Percentiles rank a stretch among this genome's conserved stretches.
phyloP scores from a whole-genome alignment of 2,329 filamentous ascomycete species.

The Nannizzia gypsea region DNA sequence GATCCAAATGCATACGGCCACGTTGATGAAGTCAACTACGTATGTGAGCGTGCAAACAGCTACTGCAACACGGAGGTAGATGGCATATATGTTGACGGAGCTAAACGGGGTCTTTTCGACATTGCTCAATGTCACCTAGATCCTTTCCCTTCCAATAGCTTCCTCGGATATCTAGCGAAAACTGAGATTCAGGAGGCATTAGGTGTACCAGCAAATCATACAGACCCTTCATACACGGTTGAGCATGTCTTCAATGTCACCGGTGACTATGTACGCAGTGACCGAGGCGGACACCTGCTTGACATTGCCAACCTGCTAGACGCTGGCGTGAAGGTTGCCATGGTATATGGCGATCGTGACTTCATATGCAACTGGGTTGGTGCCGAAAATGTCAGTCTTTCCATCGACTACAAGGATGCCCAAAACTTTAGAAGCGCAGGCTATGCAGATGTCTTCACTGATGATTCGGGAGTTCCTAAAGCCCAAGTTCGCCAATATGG shows the following conservation, averaged over 20 bases:
- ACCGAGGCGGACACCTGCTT: constrained; percentile 37
- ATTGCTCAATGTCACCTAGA: constrained; percentile 42
- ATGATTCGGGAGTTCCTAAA: constrained; percentile 40
- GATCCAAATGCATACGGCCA: constrained; percentile 41
- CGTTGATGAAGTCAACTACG: constrained; percentile 34
- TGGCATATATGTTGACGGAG: constrained; percentile 33
- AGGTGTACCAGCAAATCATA: constrained; percentile 48
- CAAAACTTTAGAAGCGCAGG: constrained; percentile 52
- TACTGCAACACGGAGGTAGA: constrained; percentile 48
- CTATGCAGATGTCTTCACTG: constrained; percentile 60
- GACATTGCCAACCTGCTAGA: constrained; percentile 50
- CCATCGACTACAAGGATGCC: constrained; percentile 39
- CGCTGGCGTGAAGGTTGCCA: constrained; percentile 53
- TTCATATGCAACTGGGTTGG: constrained; percentile 51
- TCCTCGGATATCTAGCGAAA: constrained; percentile 46
- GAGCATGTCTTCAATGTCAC: constrained; percentile 41
- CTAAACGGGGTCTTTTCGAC: constrained; percentile 46
- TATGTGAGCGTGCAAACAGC: constrained; percentile 35
- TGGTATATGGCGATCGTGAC: constrained; percentile 57
- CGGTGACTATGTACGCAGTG: constrained; percentile 53
- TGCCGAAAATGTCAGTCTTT: constrained; percentile 60
- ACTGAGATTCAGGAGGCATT: constrained; percentile 46
- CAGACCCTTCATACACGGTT: constrained; percentile 32
- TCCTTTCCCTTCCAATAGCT: constrained; percentile 42
- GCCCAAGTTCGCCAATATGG: constrained; percentile 66